Evolutionary conservation across 1,284 basidiomycete species (phyloP).

Genomic region (Pseudozyma hubeiensis): DNA sequence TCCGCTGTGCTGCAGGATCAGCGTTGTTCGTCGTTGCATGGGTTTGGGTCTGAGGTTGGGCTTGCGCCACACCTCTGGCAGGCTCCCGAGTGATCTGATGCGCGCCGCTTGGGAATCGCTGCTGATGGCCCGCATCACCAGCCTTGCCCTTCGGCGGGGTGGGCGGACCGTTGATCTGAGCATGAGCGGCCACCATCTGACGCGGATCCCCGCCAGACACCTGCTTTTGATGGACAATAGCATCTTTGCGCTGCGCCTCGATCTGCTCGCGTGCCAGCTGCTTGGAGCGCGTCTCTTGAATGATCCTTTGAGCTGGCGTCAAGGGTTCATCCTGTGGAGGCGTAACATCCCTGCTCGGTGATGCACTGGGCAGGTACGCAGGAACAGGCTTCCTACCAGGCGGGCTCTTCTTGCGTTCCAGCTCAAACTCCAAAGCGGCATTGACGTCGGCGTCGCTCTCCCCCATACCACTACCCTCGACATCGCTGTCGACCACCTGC

Average conservation of each 20-base stretch:
- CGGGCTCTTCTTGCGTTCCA: constrained; percentile 43
- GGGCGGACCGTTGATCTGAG: constrained; percentile 14
- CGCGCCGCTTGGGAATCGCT: constrained; percentile 38
- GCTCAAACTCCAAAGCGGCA: constrained; percentile 22
- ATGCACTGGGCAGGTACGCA: constrained; percentile 17
- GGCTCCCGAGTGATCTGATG: constrained; percentile 38
- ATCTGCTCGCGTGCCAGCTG: constrained; percentile 48
- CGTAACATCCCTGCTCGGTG: constrained; percentile 12
- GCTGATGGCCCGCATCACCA: constrained; percentile 4
- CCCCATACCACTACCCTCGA: not conserved
- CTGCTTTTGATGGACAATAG: constrained; percentile 9
- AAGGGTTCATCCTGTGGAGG: constrained; percentile 27
- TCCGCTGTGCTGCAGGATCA: constrained; percentile 4
- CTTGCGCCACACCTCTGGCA: not conserved
- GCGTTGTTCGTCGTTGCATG: not conserved
- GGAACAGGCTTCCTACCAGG: constrained; percentile 57
- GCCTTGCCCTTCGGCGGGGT: constrained; percentile 29
- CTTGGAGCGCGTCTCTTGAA: constrained; percentile 56
- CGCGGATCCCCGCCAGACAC: not conserved
- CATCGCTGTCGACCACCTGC: constrained; percentile 31
- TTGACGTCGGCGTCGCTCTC: constrained; percentile 16
- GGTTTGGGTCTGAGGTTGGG: constrained; percentile 7
- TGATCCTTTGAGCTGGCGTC: constrained; percentile 62
- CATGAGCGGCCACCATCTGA: not conserved
- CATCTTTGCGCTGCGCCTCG: constrained; percentile 33